A percentile compares a stretch with the other conserved stretches of the same genome.
Evolutionary conservation across 139 green algal species (phyloP).

Genomic region (Chlamydomonas schloesseri): DNA sequence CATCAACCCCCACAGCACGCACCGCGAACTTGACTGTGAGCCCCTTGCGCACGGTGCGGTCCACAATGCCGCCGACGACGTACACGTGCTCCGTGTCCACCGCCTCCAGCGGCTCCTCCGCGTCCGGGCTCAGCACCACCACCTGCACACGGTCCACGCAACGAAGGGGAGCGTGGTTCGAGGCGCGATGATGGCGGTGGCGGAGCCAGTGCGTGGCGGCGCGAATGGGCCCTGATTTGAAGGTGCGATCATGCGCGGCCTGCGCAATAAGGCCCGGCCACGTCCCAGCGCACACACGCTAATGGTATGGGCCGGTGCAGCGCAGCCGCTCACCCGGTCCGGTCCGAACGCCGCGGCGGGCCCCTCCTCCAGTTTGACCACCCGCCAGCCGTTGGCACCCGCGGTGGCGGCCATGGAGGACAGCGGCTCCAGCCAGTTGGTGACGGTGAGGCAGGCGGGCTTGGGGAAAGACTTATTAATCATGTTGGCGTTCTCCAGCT

Average conservation of each 20-base stretch:
- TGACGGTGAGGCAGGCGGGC: conserved; percentile 47
- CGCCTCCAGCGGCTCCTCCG: conserved; percentile 55
- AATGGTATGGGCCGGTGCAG: no score
- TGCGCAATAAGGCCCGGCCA: no score
- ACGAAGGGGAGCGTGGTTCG: background rate
- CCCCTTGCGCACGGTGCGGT: conserved; percentile 64
- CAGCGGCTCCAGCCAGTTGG: conserved; percentile 41
- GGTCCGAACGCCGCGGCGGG: conserved; percentile 41
- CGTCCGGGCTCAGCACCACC: conserved; percentile 81
- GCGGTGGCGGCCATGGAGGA: conserved; percentile 6
- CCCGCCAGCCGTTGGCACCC: conserved; percentile 43
- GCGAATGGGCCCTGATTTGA: no score
- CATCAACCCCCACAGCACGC: background rate
- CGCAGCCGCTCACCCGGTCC: no score
- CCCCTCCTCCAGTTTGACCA: background rate
- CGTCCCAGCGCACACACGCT: no score
- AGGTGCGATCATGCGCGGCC: no score
- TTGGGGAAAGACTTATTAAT: conserved; percentile 31
- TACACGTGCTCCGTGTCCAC: conserved; percentile 72
- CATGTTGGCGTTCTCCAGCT: conserved; percentile 49
- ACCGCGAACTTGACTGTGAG: conserved; percentile 59
- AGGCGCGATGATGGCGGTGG: no score
- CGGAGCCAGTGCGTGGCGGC: no score
- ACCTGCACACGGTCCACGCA: no score
- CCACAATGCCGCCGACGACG: conserved; percentile 84